Conservation (phyloP, 2,329 filamentous ascomycete species). For the Phoma herbarum region DNA sequence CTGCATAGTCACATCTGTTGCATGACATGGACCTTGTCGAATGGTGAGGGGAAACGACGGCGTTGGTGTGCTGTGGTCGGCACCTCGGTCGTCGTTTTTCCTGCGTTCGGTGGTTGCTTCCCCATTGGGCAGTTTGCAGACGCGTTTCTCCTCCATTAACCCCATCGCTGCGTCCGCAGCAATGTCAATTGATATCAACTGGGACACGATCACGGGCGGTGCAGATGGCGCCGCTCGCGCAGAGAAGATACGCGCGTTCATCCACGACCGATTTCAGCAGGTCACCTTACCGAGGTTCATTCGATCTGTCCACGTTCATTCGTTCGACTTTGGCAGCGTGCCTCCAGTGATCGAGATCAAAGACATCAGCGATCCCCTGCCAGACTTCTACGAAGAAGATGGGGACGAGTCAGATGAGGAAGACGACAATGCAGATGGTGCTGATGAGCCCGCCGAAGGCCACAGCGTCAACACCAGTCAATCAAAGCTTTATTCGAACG, state of each 20-base stretch:
- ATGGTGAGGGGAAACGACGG: conserved; percentile 27
- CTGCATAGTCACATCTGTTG: conserved; percentile 31
- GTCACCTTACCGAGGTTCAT: conserved; percentile 94
- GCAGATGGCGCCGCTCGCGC: conserved; percentile 86
- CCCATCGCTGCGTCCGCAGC: conserved; percentile 35
- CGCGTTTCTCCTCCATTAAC: conserved; percentile 36
- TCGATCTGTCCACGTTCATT: conserved; percentile 91
- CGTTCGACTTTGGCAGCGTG: conserved; percentile 88
- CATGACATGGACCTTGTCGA: conserved; percentile 25
- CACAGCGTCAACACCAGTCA: conserved; percentile 35
- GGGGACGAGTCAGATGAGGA: conserved; percentile 69
- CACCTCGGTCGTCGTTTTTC: conserved; percentile 26
- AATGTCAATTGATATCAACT: conserved; percentile 99
- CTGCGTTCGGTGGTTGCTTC: conserved; percentile 33
- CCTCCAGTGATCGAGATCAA: conserved; percentile 90
- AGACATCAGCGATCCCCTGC: conserved; percentile 93
- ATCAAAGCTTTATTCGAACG: conserved; percentile 48
- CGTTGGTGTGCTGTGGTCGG: conserved; percentile 28
- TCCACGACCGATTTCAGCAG: conserved; percentile 94
- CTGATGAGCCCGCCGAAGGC: conserved; percentile 24
- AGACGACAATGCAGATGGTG: conserved; percentile 53
- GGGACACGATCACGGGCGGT: conserved; percentile 89
- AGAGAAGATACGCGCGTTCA: conserved; percentile 87
- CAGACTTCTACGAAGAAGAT: conserved; percentile 93
- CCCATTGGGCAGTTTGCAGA: conserved; percentile 30